Evolutionary conservation across 176 grass and related monocot genomes (phyloP).

Genomic region (Juncus effusus): DNA sequence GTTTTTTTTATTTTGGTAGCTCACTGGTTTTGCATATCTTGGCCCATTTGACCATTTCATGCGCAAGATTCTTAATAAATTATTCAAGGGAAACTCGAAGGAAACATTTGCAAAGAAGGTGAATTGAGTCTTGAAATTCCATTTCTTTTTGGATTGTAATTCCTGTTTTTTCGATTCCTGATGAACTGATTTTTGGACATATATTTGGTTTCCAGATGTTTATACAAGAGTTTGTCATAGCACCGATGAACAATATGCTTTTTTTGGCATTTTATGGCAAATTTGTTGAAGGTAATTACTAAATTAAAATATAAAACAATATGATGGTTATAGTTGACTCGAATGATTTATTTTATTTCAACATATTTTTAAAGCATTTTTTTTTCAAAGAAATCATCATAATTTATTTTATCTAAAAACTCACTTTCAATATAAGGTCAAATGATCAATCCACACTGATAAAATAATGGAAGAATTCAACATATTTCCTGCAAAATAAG

Average conservation of each 20-base stretch:
- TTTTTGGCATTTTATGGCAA: slow-evolving; percentile 44
- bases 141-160: background rate
- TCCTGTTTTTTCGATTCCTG: background rate
- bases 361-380: too few species aligned
- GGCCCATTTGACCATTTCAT: slow-evolving; percentile 50
- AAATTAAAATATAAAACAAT: background rate
- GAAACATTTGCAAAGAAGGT: slow-evolving; percentile 49
- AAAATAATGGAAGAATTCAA: too few species aligned
- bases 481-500: too few species aligned
- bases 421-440: too few species aligned
- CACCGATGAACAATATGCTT: slow-evolving; percentile 40
- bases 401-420: too few species aligned
- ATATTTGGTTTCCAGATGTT: slow-evolving; percentile 30
- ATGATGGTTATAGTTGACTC: background rate
- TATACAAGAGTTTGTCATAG: slow-evolving; percentile 39
- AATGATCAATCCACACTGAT: too few species aligned
- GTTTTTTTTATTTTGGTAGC: slow-evolving; percentile 22
- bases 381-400: too few species aligned
- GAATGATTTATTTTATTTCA: background rate
- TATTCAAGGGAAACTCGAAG: slow-evolving; percentile 43
- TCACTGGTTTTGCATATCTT: slow-evolving; percentile 36
- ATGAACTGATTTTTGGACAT: background rate
- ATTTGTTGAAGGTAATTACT: slow-evolving; percentile 36
- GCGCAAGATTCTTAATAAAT: slow-evolving; percentile 40
- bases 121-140: slow-evolving; percentile 2